These are phyloP conservation scores for Primulina huaijiensis DNA, from an alignment of 257 asterid genomes.

Conservation along the genomic window DNA sequence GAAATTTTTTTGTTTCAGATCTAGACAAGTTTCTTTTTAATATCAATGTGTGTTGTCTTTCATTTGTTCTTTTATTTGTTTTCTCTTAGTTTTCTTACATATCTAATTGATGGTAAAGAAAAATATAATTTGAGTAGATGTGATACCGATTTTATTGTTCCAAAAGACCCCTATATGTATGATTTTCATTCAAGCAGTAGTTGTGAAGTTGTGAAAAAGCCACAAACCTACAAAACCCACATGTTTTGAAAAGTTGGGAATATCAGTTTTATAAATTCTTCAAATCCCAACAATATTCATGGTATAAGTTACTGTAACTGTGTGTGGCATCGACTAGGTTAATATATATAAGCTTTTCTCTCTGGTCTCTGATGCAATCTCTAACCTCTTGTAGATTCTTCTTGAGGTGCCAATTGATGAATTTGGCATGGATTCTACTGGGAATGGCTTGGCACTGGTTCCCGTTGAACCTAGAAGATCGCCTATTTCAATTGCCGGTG, in stretches of 20 bases:
- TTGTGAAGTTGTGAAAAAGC: background rate
- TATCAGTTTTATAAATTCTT: background rate
- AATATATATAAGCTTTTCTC: background rate
- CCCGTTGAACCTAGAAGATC: slow-evolving; percentile 79
- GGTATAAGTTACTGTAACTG: background rate
- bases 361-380: slow-evolving; percentile 14
- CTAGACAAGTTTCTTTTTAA: background rate
- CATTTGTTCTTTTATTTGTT: slow-evolving; percentile 11
- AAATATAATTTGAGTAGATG: background rate
- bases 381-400: slow-evolving; percentile 58
- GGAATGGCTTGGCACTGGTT: slow-evolving; percentile 77
- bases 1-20: background rate
- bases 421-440: slow-evolving; percentile 71
- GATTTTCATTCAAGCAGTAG: background rate
- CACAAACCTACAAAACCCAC: background rate
- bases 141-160: background rate
- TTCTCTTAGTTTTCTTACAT: slow-evolving; percentile 4
- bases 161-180: background rate
- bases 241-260: background rate
- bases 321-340: background rate
- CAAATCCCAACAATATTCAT: too few relatives aligned
- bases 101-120: background rate
- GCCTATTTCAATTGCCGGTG: slow-evolving; percentile 81
- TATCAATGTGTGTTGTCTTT: background rate
- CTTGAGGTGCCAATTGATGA: slow-evolving; percentile 68